Evolutionary conservation across 139 green algal species (phyloP).

Genomic region (Coelastrella sp.): DNA sequence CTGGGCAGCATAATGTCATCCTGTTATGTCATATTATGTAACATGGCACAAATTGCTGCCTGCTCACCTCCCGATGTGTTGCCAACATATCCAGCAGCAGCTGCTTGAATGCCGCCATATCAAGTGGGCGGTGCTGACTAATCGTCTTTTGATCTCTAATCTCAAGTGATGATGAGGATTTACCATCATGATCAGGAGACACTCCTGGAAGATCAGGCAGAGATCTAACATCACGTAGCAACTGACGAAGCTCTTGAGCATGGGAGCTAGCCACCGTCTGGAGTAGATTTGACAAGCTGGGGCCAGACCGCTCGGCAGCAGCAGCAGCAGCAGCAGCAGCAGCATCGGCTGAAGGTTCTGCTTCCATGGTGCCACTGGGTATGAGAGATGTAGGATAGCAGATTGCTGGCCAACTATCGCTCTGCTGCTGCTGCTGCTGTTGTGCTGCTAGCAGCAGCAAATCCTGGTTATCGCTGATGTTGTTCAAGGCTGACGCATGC

Average conservation of each 20-base stretch:
- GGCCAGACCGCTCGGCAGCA: neutral
- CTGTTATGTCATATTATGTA: neutral
- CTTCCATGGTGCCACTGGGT: neutral
- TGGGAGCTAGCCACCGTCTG: neutral
- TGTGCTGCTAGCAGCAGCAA: neutral
- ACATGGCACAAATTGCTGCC: neutral
- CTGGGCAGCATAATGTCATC: no score
- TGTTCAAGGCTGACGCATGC: no score
- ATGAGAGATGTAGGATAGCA: neutral
- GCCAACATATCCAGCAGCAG: neutral
- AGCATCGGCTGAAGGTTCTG: neutral
- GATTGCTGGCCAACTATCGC: neutral
- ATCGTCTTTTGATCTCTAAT: neutral
- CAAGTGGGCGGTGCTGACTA: neutral
- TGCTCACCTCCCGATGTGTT: neutral
- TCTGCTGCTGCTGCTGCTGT: neutral
- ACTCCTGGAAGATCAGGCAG: neutral
- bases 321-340: no score
- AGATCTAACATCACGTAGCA: no score
- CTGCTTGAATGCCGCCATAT: neutral
- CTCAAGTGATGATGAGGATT: neutral
- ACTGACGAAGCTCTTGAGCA: neutral
- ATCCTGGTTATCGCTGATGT: no score
- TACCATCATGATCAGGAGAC: neutral
- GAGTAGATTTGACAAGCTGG: neutral